phyloP scores from a whole-genome alignment of 257 asterid species.

The Solanum sitiens region DNA sequence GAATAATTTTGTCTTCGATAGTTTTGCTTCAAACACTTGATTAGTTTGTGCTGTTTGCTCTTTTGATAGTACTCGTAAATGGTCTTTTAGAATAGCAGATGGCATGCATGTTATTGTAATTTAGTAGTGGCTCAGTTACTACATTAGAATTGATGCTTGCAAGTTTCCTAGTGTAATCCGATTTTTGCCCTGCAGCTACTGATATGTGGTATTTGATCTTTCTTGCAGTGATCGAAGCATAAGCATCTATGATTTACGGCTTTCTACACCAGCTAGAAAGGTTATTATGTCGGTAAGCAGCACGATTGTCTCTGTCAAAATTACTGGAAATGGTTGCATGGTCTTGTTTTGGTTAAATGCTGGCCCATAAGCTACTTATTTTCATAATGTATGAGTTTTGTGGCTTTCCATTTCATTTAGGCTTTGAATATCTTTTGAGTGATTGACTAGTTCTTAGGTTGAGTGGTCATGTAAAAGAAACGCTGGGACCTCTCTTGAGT shows the following conservation, averaged over 20 bases:
- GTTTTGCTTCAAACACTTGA: neutral
- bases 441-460: neutral
- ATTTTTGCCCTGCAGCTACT: neutral
- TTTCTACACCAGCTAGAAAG: conserved; percentile 75
- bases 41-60: neutral
- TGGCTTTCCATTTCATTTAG: neutral
- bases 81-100: neutral
- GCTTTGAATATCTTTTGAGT: neutral
- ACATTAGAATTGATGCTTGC: neutral
- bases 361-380: neutral
- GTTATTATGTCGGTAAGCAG: conserved; percentile 60
- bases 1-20: neutral
- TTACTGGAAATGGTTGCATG: neutral
- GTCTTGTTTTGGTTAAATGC: neutral
- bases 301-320: neutral
- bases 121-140: neutral
- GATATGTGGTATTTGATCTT: neutral
- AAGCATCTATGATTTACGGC: conserved; percentile 66
- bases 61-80: neutral
- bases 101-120: neutral
- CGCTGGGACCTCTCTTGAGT: neutral
- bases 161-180: neutral
- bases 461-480: neutral
- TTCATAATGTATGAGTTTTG: neutral
- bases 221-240: conserved; percentile 87